Evolutionary conservation across 106 monocot genomes (phyloP).

Genomic region (Acanthochlamys bracteata): DNA sequence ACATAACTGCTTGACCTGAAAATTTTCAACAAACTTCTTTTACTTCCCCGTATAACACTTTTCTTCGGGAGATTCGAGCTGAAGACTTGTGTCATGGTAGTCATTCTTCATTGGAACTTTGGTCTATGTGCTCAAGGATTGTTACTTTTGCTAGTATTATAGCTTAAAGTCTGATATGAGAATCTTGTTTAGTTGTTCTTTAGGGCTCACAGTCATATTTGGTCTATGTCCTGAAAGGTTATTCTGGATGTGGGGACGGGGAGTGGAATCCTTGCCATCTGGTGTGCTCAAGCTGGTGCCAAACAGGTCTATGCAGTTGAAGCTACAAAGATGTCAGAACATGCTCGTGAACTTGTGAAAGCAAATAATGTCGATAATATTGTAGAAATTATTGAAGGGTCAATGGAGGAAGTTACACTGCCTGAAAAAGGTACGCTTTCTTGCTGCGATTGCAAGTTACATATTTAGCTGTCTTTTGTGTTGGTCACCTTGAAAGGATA

Average conservation of each 20-base stretch:
- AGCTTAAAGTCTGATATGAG: too few relatives aligned
- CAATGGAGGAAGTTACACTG: slow-evolving; percentile 73
- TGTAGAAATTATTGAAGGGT: slow-evolving; percentile 86
- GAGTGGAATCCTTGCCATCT: slow-evolving; percentile 91
- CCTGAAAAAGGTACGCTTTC: slow-evolving; percentile 82
- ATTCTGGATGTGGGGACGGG: slow-evolving; percentile 95
- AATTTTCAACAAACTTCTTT: too few relatives aligned
- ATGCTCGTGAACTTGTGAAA: slow-evolving; percentile 58
- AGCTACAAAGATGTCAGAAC: slow-evolving; percentile 94
- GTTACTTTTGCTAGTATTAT: too few relatives aligned
- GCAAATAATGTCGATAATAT: slow-evolving; percentile 59
- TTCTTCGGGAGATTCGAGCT: too few relatives aligned
- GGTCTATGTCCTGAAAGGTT: slow-evolving; percentile 32
- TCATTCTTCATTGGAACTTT: too few relatives aligned
- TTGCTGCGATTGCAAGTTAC: not conserved
- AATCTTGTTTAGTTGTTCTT: too few relatives aligned
- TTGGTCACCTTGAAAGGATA: too few relatives aligned
- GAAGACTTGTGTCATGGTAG: too few relatives aligned
- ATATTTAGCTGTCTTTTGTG: not conserved
- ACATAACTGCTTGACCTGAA: too few relatives aligned
- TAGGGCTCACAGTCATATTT: too few relatives aligned
- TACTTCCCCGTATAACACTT: too few relatives aligned
- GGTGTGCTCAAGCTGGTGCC: slow-evolving; percentile 93
- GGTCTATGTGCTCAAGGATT: too few relatives aligned
- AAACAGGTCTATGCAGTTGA: slow-evolving; percentile 94